Conservation (phyloP, 768 basidiomycete species). For the Lentinula guzmanii region DNA sequence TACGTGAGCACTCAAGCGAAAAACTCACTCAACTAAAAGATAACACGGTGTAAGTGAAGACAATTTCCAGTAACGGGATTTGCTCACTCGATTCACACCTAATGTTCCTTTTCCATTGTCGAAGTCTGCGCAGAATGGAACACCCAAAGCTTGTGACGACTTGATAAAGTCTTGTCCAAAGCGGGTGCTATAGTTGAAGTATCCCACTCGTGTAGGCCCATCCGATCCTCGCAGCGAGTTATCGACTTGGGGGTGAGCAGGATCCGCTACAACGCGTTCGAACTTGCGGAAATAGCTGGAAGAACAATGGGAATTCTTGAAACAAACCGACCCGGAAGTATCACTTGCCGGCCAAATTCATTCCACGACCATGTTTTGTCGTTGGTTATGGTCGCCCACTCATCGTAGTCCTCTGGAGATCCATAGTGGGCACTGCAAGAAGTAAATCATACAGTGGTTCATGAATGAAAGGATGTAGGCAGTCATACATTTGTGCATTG, state of each 20-base stretch:
- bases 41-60: not conserved
- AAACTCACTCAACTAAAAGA: not conserved
- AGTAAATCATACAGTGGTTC: not conserved
- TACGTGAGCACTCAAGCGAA: not conserved
- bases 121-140: slow-evolving; percentile 37
- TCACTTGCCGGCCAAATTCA: slow-evolving; percentile 38
- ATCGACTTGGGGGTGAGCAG: slow-evolving; percentile 47
- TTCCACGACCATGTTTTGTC: slow-evolving; percentile 62
- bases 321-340: not conserved
- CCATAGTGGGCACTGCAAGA: slow-evolving; percentile 53
- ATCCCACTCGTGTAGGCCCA: slow-evolving; percentile 60
- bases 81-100: slow-evolving; percentile 54
- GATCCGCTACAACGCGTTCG: slow-evolving; percentile 49
- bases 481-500: slow-evolving; percentile 49
- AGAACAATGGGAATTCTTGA: slow-evolving; percentile 2
- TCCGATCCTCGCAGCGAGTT: slow-evolving; percentile 34
- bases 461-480: not conserved
- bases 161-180: slow-evolving; percentile 24
- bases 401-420: slow-evolving; percentile 65
- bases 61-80: not conserved
- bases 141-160: not conserved
- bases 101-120: slow-evolving; percentile 52
- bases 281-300: slow-evolving; percentile 65
- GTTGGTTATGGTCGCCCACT: slow-evolving; percentile 51
- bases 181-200: slow-evolving; percentile 40